Base-by-base conservation (phyloP, 208 protist species). In the Kentomonas sorsogonicus region DNA sequence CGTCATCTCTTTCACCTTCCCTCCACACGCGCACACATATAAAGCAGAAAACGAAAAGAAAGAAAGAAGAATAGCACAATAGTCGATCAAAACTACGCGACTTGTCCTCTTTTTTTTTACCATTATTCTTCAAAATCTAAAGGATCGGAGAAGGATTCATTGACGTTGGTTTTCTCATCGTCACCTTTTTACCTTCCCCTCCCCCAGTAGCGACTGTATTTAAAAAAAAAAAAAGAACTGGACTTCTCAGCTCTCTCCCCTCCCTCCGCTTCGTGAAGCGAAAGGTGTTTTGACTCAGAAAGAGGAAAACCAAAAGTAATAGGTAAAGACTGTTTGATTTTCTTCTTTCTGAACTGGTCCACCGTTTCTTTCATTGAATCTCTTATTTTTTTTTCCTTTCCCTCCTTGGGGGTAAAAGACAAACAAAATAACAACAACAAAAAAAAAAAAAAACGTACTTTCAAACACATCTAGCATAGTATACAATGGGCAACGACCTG, bases 301-400 rank as follows among this genome's bases (percentile, higher is more conserved):
- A n/a, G n/a, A n/a, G n/a, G n/a, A n/a, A n/a, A n/a, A n/a, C n/a
- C n/a, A n/a, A n/a, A n/a, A n/a, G n/a, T n/a, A n/a, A n/a, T n/a
- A n/a, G n/a, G n/a, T n/a, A n/a, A n/a, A n/a, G n/a, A n/a, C n/a
- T n/a, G n/a, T n/a, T n/a, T n/a, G n/a, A n/a, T n/a, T n/a, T n/a
- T n/a, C n/a, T n/a, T n/a, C n/a, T n/a, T n/a, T n/a, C n/a, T n/a
- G n/a, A n/a, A n/a, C n/a, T n/a, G n/a, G n/a, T n/a, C n/a, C n/a
- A n/a, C n/a, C n/a, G n/a, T n/a, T n/a, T n/a, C n/a, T n/a, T n/a
- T n/a, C n/a, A 53, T 44, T 11, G 16, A 10, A 36, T 39, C 16
- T 53, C 22, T 53, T 39, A 39, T 39, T 53, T 39, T 23, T 25
- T 53, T 29, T 53, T 16, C 13, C 10, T 18, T 39, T 16, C 18